Base-by-base conservation (phyloP, 179 eudicot genomes). In the Camellia oleifera region DNA sequence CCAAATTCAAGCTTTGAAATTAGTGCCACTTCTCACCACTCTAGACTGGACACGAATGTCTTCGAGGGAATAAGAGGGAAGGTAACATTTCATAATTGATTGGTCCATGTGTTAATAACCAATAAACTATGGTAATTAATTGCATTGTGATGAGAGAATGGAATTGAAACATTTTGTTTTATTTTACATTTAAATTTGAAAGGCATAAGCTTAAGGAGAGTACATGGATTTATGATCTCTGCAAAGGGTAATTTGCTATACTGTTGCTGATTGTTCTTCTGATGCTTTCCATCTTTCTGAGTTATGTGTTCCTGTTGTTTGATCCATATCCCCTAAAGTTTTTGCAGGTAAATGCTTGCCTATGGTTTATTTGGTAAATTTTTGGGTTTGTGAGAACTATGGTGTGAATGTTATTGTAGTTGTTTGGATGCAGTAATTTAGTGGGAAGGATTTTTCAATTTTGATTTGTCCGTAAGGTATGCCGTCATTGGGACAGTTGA, bases 11-110 rank as follows among this genome's bases (percentile, higher is more conserved):
- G 89, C 88, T 96, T 92, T 80, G 87, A 84, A 79, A 96, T 96
- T 54, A 86, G 92, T 78, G 88, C 97, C 65, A 80, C 81, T 70
- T 81, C 86, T 61, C 97, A 95, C 82, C 97, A 93, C 80, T 91
- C 90, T 56, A 87, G 91, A 77, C 83, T 89, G 5, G 98, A 96
- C 84, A 94, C 98, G 69, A 96, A 96, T 87, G 99, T 92, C 70
- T 96, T 83, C 13, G 99, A 96, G 99, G 99, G 96, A 72, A 81
- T 90, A 79, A 87, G 80, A 48, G 97, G 97, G 20, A 92, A 96
- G 97, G 99, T 96, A 92, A 83, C 23, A 17, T 40, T 15, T 48
- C 40, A 12, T n/a, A 40, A 54, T 46, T 65, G 18, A 12, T 62
- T 72, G 69, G 81, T 69, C 12, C 82, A 45, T 64, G 7, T 65